Conservation (phyloP, 2,329 filamentous ascomycete species). For the Alternaria viburni region DNA sequence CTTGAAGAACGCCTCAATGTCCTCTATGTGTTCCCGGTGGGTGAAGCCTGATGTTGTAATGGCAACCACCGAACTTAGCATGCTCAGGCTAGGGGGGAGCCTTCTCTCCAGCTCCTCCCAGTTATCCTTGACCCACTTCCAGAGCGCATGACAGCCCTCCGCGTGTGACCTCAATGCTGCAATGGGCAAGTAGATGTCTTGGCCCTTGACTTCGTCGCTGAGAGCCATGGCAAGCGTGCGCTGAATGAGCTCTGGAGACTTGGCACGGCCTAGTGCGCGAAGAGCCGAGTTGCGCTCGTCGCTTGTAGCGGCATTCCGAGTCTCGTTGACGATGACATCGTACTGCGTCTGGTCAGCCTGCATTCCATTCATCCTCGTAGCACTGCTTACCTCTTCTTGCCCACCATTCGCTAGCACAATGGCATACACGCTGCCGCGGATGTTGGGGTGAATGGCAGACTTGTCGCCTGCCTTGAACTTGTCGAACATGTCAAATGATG, state of each 20-base stretch:
- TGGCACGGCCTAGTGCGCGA: conserved; percentile 79
- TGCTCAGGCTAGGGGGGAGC: conserved; percentile 83
- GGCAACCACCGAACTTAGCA: conserved; percentile 83
- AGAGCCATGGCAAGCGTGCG: conserved; percentile 77
- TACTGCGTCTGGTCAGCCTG: conserved; percentile 60
- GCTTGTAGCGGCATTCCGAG: conserved; percentile 74
- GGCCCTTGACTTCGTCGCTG: conserved; percentile 84
- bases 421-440: conserved; percentile 83
- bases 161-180: conserved; percentile 77
- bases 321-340: conserved; percentile 76
- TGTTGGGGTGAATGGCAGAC: conserved; percentile 87
- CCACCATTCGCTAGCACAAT: conserved; percentile 85
- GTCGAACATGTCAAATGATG: conserved; percentile 87
- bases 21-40: conserved; percentile 73
- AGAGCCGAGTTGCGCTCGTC: conserved; percentile 94
- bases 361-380: not conserved
- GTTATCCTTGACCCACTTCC: conserved; percentile 82
- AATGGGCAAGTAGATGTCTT: conserved; percentile 91
- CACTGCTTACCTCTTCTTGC: conserved; percentile 70
- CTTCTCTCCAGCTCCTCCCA: conserved; percentile 85
- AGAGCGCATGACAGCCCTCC: conserved; percentile 80
- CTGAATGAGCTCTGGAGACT: conserved; percentile 79
- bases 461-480: conserved; percentile 82
- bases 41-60: conserved; percentile 85
- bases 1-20: conserved; percentile 81